phyloP scores from a whole-genome alignment of 257 asterid genomes.

The Solanum infundibuliforme region DNA sequence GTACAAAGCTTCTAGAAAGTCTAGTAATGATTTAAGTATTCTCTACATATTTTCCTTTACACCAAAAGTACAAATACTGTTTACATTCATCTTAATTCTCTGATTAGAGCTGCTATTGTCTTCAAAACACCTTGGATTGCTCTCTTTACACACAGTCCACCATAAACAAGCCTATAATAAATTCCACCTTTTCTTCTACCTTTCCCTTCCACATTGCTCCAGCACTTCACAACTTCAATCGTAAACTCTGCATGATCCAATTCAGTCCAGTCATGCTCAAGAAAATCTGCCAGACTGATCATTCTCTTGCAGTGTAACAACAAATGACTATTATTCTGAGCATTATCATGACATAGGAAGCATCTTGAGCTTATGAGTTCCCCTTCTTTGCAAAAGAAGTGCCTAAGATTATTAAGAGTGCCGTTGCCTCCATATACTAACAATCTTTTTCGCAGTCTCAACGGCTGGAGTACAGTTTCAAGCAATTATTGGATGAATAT shows the following conservation, averaged over 20 bases:
- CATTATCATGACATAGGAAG: background rate
- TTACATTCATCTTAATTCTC: background rate
- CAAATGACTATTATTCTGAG: background rate
- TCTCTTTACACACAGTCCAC: background rate
- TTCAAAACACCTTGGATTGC: background rate
- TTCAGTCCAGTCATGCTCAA: background rate
- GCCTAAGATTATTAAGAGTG: background rate
- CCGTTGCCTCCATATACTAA: background rate
- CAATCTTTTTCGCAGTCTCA: constrained; percentile 29
- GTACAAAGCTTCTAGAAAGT: background rate
- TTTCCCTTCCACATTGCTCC: background rate
- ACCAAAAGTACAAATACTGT: background rate
- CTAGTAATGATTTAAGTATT: background rate
- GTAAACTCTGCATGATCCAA: background rate
- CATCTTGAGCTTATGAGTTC: background rate
- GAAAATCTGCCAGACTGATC: background rate
- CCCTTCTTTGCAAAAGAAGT: background rate
- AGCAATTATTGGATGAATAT: constrained; percentile 13
- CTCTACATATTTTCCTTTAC: background rate
- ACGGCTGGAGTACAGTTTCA: constrained; percentile 24
- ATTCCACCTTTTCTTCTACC: background rate
- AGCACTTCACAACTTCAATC: background rate
- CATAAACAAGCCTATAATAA: background rate
- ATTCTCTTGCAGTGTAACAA: background rate
- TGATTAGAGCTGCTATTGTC: background rate